These are phyloP conservation scores for Metroxylon sagu DNA, from an alignment of 176 grass and related monocot species.

Conservation along the genomic window DNA sequence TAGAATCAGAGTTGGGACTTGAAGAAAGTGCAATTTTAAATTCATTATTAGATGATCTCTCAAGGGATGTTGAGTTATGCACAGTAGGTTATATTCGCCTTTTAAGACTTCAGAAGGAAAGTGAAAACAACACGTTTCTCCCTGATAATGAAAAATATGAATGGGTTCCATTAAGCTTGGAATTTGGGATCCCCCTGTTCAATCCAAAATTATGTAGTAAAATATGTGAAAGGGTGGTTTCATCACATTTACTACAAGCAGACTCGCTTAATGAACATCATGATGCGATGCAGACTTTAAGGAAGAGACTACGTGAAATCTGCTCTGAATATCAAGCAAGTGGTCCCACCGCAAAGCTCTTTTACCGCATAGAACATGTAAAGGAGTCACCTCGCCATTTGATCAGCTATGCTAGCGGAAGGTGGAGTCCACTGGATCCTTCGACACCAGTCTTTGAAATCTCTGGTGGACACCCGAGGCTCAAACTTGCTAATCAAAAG, in stretches of 20 bases:
- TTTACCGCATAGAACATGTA: slow-evolving; percentile 56
- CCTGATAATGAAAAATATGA: slow-evolving; percentile 52
- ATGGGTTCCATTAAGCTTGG: slow-evolving; percentile 92
- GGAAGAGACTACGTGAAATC: slow-evolving; percentile 53
- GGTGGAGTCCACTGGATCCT: slow-evolving; percentile 60
- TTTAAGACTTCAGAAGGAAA: slow-evolving; percentile 64
- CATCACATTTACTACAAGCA: slow-evolving; percentile 65
- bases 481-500: slow-evolving; percentile 53
- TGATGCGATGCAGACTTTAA: slow-evolving; percentile 79
- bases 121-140: slow-evolving; percentile 24
- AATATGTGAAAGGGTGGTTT: slow-evolving; percentile 68
- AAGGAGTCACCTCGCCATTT: slow-evolving; percentile 48
- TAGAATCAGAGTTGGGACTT: slow-evolving; percentile 30
- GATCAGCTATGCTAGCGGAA: slow-evolving; percentile 70
- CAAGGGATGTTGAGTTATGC: slow-evolving; percentile 50
- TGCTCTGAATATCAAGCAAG: slow-evolving; percentile 89
- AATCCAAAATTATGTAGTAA: slow-evolving; percentile 74
- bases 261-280: slow-evolving; percentile 61
- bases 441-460: slow-evolving; percentile 30
- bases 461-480: slow-evolving; percentile 46
- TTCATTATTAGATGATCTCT: slow-evolving; percentile 61
- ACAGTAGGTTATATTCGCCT: slow-evolving; percentile 87
- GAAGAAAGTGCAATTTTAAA: slow-evolving; percentile 47
- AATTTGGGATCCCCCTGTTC: slow-evolving; percentile 94
- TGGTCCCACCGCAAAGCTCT: slow-evolving; percentile 68